Conservation (phyloP, 2,329 filamentous ascomycete species). For the Fusarium odoratissimum region DNA sequence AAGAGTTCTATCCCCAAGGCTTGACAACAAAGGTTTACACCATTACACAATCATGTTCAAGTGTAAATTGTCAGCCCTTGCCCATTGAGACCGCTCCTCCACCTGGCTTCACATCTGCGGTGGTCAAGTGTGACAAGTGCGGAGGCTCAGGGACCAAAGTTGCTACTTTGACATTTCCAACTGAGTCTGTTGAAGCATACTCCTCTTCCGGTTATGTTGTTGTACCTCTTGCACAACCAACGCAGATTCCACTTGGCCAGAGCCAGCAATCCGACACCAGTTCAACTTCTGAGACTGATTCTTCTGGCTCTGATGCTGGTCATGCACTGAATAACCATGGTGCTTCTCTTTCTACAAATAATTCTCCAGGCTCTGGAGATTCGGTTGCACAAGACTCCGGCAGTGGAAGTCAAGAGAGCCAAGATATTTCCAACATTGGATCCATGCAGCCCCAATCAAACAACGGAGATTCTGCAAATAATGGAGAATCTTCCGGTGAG, state of each 20-base stretch:
- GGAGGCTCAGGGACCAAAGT: neutral
- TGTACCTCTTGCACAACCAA: neutral
- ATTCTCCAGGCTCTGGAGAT: neutral
- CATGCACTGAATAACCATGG: neutral
- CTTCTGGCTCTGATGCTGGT: neutral
- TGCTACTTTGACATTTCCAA: constrained; percentile 10
- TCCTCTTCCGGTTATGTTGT: constrained; percentile 13
- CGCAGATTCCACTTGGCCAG: neutral
- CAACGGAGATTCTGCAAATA: too few species aligned
- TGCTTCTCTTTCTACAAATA: neutral
- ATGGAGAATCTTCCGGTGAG: neutral
- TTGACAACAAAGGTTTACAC: constrained; percentile 1
- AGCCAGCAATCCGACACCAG: neutral
- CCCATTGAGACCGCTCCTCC: constrained; percentile 13
- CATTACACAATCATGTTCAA: constrained; percentile 1
- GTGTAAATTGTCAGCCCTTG: neutral
- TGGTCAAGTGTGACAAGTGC: constrained; percentile 8
- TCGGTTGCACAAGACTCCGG: neutral
- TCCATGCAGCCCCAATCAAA: neutral
- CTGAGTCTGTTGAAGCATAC: constrained; percentile 7
- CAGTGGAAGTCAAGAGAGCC: neutral
- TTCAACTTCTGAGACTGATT: neutral
- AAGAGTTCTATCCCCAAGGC: neutral
- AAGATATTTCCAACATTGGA: neutral
- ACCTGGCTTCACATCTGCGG: constrained; percentile 6